Evolutionary conservation across 2,329 filamentous ascomycete genomes (phyloP).

Genomic region (Fusarium sp.): DNA sequence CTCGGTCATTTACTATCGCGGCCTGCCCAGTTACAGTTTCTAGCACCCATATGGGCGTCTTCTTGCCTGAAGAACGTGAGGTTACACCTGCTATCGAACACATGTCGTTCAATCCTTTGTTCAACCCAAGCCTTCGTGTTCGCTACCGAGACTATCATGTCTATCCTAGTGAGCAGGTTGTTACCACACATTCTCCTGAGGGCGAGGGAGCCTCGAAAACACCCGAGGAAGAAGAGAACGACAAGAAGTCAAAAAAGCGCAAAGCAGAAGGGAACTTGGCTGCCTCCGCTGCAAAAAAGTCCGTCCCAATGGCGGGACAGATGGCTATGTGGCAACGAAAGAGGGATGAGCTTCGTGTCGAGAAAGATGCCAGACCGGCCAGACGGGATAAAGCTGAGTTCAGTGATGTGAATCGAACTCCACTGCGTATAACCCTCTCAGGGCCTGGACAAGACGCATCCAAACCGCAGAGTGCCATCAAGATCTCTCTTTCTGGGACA

Average conservation of each 20-base stretch:
- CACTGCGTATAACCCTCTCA: constrained; percentile 43
- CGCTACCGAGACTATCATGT: constrained; percentile 84
- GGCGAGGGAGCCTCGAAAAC: constrained; percentile 49
- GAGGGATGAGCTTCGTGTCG: constrained; percentile 58
- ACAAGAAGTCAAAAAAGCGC: constrained; percentile 66
- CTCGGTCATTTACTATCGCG: constrained; percentile 83
- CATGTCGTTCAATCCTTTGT: constrained; percentile 79
- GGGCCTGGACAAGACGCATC: constrained; percentile 32
- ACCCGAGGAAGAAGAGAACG: constrained; percentile 48
- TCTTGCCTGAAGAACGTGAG: constrained; percentile 79
- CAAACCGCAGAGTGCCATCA: constrained; percentile 48
- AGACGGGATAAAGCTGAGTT: constrained; percentile 18
- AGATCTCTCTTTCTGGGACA: constrained; percentile 53
- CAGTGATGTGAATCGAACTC: constrained; percentile 39
- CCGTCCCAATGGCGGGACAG: constrained; percentile 59
- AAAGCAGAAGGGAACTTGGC: constrained; percentile 62
- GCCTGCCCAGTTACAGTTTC: constrained; percentile 79
- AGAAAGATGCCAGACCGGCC: constrained; percentile 19
- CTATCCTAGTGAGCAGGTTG: constrained; percentile 76
- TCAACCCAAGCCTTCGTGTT: constrained; percentile 76
- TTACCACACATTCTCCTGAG: constrained; percentile 67
- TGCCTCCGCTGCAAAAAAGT: constrained; percentile 55
- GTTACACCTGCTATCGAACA: constrained; percentile 68
- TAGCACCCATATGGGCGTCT: constrained; percentile 88
- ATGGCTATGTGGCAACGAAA: constrained; percentile 63